Evolutionary conservation across 176 grass and related monocot genomes (phyloP), one percentile per base, ranked within the genome.

Genomic region (Triticum monococcum): DNA sequence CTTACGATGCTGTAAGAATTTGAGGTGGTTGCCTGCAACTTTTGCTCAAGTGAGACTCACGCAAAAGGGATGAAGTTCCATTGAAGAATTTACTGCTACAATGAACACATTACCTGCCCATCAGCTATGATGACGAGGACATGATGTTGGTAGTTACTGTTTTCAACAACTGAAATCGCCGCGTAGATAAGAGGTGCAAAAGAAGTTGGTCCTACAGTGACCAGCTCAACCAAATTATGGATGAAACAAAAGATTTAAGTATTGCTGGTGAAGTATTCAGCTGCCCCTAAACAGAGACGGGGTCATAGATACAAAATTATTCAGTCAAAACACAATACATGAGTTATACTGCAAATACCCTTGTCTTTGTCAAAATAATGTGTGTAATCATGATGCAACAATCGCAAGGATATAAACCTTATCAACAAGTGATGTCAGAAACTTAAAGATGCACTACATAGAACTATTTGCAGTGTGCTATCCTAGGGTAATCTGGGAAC

Each of bases 121-220:
- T 98, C 93, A 73, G 96, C 96, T 87, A 98, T 92, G 85, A 98
- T 98, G 75, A 98, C 93, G 17, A 98, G 96, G 66, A 95, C 93
- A 90, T 95, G 96, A 84, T 95, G 95, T n/a, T 98, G 96, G 81
- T 83, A 92, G 60, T 95, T 95, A 90, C 86, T 93, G 48, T 41
- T 95, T 92, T 95, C 81, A 37, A 98, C 96, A 62, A 92, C 83
- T 75, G 91, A 91, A 85, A 98, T 93, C 4, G 91, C 86, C 48
- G 89, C 89, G 25, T 87, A 86, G 71, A 98, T 93, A 66, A 98
- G 87, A 77, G 96, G 93, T 76, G 93, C 93, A 88, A 98, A 95
- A 71, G 96, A 95, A 77, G 96, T 98, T 79, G 93, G 96, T 14
- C 96, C 96, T 98, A 79, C 83, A 88, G 57, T 84, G 33, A 68